Conservation (phyloP, 2,329 filamentous ascomycete species). For the Penicillium sp. region DNA sequence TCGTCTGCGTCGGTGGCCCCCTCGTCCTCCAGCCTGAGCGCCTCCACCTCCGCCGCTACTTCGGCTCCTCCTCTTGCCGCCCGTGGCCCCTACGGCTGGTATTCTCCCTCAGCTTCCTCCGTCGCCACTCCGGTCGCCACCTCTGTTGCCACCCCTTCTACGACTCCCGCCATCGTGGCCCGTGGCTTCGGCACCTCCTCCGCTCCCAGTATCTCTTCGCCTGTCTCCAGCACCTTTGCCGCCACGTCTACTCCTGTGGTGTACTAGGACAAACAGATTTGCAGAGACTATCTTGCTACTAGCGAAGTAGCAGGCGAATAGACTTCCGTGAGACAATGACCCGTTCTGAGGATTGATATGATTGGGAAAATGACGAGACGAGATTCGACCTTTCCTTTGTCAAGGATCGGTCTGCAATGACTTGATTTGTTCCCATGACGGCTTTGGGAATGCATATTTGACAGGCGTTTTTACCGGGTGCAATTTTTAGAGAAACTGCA, state of each 20-base stretch:
- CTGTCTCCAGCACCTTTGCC: constrained; percentile 13
- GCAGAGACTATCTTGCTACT: background rate
- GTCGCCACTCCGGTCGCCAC: background rate
- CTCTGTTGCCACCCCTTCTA: background rate
- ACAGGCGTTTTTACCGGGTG: constrained; percentile 7
- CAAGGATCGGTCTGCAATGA: background rate
- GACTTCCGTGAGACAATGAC: constrained; percentile 8
- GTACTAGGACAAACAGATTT: constrained; percentile 10
- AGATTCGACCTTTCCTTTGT: background rate
- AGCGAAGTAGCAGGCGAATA: background rate
- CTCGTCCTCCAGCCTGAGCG: constrained; percentile 2
- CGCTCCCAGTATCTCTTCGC: constrained; percentile 12
- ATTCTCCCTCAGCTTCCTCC: constrained; percentile 1
- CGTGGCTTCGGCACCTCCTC: constrained; percentile 2
- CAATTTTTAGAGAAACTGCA: constrained; percentile 2
- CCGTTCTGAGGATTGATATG: constrained; percentile 8
- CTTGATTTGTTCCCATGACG: constrained; percentile 2
- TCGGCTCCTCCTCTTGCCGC: constrained; percentile 9
- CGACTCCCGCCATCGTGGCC: constrained; percentile 8
- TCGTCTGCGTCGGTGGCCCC: constrained; percentile 1
- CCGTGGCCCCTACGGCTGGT: constrained; percentile 8
- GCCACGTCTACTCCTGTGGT: constrained; percentile 11
- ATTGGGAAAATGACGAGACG: constrained; percentile 7
- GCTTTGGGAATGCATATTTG: constrained; percentile 3
- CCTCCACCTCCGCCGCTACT: background rate